Evolutionary conservation across 2,329 filamentous ascomycete species (phyloP).

Genomic region (Alternaria panax): DNA sequence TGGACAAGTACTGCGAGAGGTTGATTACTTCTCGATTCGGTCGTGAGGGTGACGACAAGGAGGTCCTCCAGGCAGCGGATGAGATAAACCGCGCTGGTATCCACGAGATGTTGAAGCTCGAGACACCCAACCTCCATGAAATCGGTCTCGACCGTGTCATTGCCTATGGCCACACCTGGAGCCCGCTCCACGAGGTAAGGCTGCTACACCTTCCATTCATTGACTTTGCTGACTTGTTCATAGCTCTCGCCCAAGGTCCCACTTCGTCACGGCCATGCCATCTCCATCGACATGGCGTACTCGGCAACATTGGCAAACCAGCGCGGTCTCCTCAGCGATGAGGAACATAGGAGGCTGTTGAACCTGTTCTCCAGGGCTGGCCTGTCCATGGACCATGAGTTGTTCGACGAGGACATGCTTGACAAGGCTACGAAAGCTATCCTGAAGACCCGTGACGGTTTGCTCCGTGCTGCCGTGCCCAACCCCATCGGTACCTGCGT

Average conservation of each 20-base stretch:
- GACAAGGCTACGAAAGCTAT: slow-evolving; percentile 73
- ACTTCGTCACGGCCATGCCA: slow-evolving; percentile 75
- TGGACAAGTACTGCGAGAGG: slow-evolving; percentile 74
- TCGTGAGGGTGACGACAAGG: slow-evolving; percentile 64
- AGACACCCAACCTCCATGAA: slow-evolving; percentile 77
- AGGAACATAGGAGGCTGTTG: slow-evolving; percentile 69
- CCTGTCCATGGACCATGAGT: slow-evolving; percentile 73
- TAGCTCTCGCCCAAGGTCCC: slow-evolving; percentile 72
- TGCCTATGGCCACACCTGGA: slow-evolving; percentile 79
- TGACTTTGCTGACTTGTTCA: slow-evolving; percentile 14
- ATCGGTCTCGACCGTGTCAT: slow-evolving; percentile 76
- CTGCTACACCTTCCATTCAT: not conserved
- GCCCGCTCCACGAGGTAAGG: slow-evolving; percentile 66
- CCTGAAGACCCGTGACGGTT: slow-evolving; percentile 73
- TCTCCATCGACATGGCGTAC: slow-evolving; percentile 79
- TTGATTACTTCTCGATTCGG: slow-evolving; percentile 72
- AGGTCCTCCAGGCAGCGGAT: slow-evolving; percentile 68
- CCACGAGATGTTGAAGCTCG: slow-evolving; percentile 75
- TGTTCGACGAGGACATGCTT: slow-evolving; percentile 71
- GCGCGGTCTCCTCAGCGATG: slow-evolving; percentile 66
- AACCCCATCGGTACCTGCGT: slow-evolving; percentile 70
- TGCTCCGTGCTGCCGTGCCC: slow-evolving; percentile 72
- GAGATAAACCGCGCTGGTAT: slow-evolving; percentile 74
- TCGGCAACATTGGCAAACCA: slow-evolving; percentile 71
- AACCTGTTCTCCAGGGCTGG: slow-evolving; percentile 73